Conservation (phyloP, 2,329 filamentous ascomycete genomes). For the Beauveria asiatica region DNA sequence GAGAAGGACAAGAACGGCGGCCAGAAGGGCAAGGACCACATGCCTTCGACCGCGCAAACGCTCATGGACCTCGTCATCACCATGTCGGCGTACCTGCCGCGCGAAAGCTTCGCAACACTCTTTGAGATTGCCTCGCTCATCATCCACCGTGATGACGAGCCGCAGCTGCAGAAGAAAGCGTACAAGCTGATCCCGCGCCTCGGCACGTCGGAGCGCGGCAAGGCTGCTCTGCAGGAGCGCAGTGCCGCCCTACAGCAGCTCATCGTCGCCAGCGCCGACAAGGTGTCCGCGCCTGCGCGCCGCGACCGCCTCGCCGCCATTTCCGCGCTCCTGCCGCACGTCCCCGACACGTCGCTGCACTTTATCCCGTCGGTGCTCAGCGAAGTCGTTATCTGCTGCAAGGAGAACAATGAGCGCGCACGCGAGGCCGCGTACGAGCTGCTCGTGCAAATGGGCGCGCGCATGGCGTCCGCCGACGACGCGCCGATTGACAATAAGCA, state of each 20-base stretch:
- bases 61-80: conserved; percentile 96
- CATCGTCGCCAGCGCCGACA: conserved; percentile 69
- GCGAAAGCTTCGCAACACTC: conserved; percentile 73
- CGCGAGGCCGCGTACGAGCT: conserved; percentile 84
- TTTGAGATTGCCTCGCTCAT: conserved; percentile 83
- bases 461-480: conserved; percentile 58
- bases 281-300: conserved; percentile 76
- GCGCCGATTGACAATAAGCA: conserved; percentile 76
- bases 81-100: conserved; percentile 85
- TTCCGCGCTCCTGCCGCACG: conserved; percentile 66
- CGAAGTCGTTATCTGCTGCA: conserved; percentile 92
- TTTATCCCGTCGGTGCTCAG: conserved; percentile 89
- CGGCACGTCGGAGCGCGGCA: conserved; percentile 69
- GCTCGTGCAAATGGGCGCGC: conserved; percentile 78
- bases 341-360: conserved; percentile 71
- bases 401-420: conserved; percentile 95
- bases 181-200: conserved; percentile 96
- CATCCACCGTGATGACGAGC: conserved; percentile 72
- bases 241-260: conserved; percentile 74
- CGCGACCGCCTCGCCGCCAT: conserved; percentile 81
- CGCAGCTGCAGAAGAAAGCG: conserved; percentile 95
- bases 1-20: conserved; percentile 52
- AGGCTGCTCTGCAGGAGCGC: conserved; percentile 65
- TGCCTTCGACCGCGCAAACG: conserved; percentile 89
- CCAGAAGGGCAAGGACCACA: conserved; percentile 54